Percentiles rank a stretch among this genome's conserved stretches.
Evolutionary conservation across 371 early-diverging fungal genomes (phyloP).

Genomic region (Actinomortierella wolfii): DNA sequence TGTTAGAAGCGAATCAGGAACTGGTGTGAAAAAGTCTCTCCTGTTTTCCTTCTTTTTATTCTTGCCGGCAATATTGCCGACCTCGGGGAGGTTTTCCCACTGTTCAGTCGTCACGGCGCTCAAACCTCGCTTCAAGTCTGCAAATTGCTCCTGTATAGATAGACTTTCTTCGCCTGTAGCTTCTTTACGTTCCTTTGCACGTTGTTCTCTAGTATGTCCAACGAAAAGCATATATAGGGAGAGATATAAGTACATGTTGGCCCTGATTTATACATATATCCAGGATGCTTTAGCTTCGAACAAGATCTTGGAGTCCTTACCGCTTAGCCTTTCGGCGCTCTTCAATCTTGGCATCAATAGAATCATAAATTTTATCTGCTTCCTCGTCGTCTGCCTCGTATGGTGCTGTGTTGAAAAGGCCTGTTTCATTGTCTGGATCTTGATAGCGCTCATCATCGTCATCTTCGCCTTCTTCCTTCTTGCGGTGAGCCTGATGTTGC

Average conservation of each 20-base stretch:
- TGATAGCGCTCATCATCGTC: conserved; percentile 79
- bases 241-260: too few relatives aligned
- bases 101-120: conserved; percentile 78
- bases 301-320: conserved; percentile 6
- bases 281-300: too few relatives aligned
- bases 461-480: conserved; percentile 60
- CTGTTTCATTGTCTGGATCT: conserved; percentile 95
- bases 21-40: conserved; percentile 69
- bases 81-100: conserved; percentile 94
- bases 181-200: conserved; percentile 63
- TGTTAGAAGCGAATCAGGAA: conserved; percentile 87
- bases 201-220: conserved; percentile 51
- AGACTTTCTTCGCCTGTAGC: conserved; percentile 61
- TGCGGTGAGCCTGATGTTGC: conserved; percentile 44
- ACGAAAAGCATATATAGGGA: not conserved
- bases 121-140: conserved; percentile 88
- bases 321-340: conserved; percentile 80
- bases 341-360: conserved; percentile 90
- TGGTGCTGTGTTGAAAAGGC: conserved; percentile 84
- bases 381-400: conserved; percentile 98
- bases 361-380: conserved; percentile 93
- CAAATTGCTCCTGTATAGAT: conserved; percentile 89
- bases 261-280: too few relatives aligned
- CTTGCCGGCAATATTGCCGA: conserved; percentile 86
- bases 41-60: conserved; percentile 70